A percentile compares a stretch with the other conserved stretches of the same genome.
Conservation (phyloP, 2,329 filamentous ascomycete genomes). For the Aureobasidium sp. region DNA sequence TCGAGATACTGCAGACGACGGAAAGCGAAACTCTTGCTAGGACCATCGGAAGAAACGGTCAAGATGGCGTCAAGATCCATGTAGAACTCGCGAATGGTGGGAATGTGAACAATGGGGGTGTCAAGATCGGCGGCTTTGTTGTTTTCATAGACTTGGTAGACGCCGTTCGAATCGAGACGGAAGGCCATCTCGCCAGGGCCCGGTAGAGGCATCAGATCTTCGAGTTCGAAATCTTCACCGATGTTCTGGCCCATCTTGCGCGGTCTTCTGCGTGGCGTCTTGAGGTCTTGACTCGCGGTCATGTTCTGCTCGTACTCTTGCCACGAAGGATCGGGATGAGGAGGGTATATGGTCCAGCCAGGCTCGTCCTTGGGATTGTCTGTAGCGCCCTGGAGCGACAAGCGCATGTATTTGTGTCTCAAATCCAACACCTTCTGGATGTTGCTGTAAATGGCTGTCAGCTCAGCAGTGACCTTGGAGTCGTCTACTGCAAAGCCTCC, state of each 20-base stretch:
- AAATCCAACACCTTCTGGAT: conserved; percentile 85
- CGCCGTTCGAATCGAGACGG: conserved; percentile 70
- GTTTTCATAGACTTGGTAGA: conserved; percentile 86
- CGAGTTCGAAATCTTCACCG: conserved; percentile 82
- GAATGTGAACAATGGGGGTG: conserved; percentile 71
- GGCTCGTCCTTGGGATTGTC: conserved; percentile 85
- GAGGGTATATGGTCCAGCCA: conserved; percentile 81
- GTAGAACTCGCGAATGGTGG: conserved; percentile 89
- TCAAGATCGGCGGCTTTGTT: conserved; percentile 52
- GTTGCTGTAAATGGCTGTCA: conserved; percentile 79
- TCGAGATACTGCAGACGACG: conserved; percentile 90
- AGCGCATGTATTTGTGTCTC: conserved; percentile 76
- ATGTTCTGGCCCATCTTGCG: conserved; percentile 86
- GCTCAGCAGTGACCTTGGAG: conserved; percentile 71
- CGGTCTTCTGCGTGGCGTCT: conserved; percentile 38
- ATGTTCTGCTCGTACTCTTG: conserved; percentile 26
- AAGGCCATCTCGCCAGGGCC: conserved; percentile 63
- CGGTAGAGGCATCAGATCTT: conserved; percentile 68
- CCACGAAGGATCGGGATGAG: conserved; percentile 88
- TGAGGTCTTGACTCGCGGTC: conserved; percentile 27
- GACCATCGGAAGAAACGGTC: conserved; percentile 86
- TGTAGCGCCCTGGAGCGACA: conserved; percentile 72
- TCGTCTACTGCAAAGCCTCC: conserved; percentile 64
- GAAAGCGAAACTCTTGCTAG: conserved; percentile 95
- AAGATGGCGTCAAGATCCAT: conserved; percentile 85